Conservation (phyloP, 2,329 filamentous ascomycete genomes). For the Colletotrichum plurivorum region DNA sequence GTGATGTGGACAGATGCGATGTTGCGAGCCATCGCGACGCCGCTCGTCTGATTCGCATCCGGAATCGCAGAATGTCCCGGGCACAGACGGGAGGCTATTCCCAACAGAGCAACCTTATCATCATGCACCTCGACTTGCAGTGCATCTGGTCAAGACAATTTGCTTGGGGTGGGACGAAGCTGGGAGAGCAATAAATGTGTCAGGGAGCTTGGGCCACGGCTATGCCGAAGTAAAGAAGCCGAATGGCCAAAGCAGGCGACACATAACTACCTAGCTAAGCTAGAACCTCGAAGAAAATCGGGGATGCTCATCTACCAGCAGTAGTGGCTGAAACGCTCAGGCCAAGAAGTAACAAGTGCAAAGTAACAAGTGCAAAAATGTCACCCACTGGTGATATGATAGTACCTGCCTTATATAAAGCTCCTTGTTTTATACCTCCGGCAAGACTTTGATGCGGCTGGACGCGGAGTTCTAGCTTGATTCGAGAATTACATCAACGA, state of each 20-base stretch:
- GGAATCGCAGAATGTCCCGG: conserved; percentile 13
- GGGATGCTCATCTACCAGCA: too few species aligned
- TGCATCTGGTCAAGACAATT: neutral
- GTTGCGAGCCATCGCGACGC: neutral
- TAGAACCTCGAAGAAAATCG: too few species aligned
- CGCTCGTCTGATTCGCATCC: conserved; percentile 7
- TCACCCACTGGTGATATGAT: too few species aligned
- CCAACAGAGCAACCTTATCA: conserved; percentile 4
- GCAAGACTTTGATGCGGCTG: too few species aligned
- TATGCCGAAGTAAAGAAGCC: conserved; percentile 4
- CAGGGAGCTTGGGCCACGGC: conserved; percentile 20
- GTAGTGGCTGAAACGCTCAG: too few species aligned
- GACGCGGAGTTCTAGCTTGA: too few species aligned
- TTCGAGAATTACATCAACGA: too few species aligned
- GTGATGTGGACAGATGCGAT: neutral
- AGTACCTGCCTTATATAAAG: too few species aligned
- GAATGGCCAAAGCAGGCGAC: conserved; percentile 4
- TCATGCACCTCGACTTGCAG: neutral
- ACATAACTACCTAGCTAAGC: neutral
- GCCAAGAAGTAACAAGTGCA: too few species aligned
- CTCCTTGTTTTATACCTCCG: too few species aligned
- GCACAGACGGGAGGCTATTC: conserved; percentile 13
- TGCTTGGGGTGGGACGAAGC: too few species aligned
- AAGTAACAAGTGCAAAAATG: too few species aligned
- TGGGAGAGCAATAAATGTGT: neutral